Percentiles rank a stretch among this genome's conserved stretches.
These are phyloP conservation scores for Cucurbita moschata DNA, from an alignment of 306 rosid species.

Conservation along the genomic window DNA sequence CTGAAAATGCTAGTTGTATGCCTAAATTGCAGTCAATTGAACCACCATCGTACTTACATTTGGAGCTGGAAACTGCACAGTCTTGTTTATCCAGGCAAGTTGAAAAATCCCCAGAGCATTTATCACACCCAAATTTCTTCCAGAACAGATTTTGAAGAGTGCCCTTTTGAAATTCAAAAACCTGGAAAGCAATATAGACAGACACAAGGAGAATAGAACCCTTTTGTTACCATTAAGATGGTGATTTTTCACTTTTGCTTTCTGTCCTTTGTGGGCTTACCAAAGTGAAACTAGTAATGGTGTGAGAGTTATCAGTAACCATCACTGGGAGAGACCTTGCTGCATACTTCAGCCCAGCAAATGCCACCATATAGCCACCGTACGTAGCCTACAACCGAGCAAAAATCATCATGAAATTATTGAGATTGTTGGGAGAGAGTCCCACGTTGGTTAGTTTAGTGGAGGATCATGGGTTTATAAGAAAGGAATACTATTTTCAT, in stretches of 20 bases:
- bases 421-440: too few species aligned
- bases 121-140: constrained; percentile 64
- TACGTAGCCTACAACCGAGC: constrained; percentile 30
- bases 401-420: neutral
- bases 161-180: constrained; percentile 62
- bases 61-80: constrained; percentile 51
- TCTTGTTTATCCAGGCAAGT: constrained; percentile 50
- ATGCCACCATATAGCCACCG: constrained; percentile 74
- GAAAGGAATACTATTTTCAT: too few species aligned
- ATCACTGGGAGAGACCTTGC: constrained; percentile 70
- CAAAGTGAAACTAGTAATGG: constrained; percentile 70
- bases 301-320: constrained; percentile 39
- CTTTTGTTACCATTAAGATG: neutral
- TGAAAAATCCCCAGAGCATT: constrained; percentile 32
- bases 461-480: too few species aligned
- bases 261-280: constrained; percentile 19
- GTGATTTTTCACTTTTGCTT: neutral
- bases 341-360: constrained; percentile 86
- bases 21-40: constrained; percentile 37
- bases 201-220: neutral
- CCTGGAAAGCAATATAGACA: constrained; percentile 25
- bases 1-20: constrained; percentile 70
- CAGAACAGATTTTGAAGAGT: constrained; percentile 63
- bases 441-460: too few species aligned
- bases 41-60: constrained; percentile 43